These are phyloP conservation scores for Guadua angustifolia DNA, from an alignment of 176 grass and related monocot species.

Conservation along the genomic window DNA sequence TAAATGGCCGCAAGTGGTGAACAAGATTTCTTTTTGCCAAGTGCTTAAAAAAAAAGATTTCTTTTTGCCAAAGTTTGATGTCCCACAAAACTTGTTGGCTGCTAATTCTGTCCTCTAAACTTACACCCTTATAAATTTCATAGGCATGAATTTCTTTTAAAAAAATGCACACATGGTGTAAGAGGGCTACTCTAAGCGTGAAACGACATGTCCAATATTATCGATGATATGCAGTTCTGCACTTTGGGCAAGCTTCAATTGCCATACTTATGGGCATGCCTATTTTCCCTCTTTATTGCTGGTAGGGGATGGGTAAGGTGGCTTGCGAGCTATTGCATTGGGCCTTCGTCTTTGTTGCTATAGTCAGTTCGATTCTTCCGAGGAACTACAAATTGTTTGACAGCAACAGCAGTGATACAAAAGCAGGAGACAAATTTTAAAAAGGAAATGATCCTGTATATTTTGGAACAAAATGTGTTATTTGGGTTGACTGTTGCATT, in stretches of 20 bases:
- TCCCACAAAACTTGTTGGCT: not conserved
- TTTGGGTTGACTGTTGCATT: not conserved
- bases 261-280: not conserved
- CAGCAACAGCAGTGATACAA: not conserved
- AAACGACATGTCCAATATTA: not conserved
- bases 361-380: not conserved
- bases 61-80: not conserved
- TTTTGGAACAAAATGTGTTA: not conserved
- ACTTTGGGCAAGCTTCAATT: not conserved
- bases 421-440: not conserved
- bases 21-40: not conserved
- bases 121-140: constrained; percentile 8
- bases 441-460: not conserved
- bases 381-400: not conserved
- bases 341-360: not conserved
- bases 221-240: not conserved
- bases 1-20: constrained; percentile 7
- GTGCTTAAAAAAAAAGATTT: too few relatives aligned
- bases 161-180: constrained; percentile 11
- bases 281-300: not conserved
- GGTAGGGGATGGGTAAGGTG: not conserved
- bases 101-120: not conserved
- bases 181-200: not conserved
- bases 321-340: not conserved
- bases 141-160: not conserved